Conservation (phyloP, 768 basidiomycete genomes). For the Termitomyces eurrhizus region DNA sequence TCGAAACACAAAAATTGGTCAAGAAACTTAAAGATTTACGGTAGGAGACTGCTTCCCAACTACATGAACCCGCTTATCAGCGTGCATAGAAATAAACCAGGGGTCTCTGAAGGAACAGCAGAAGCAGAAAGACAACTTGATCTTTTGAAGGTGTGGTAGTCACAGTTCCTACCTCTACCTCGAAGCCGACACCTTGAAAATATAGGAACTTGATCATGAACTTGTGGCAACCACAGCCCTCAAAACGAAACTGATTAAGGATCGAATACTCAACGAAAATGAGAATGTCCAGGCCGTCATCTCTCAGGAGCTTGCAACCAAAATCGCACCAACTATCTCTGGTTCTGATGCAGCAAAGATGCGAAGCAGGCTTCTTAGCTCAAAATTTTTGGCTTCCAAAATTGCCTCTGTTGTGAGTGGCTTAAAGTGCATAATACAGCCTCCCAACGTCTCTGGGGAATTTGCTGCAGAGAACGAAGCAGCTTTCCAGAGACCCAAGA, state of each 20-base stretch:
- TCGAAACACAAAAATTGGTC: constrained; percentile 79
- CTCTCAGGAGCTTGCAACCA: constrained; percentile 36
- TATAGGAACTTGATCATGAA: constrained; percentile 56
- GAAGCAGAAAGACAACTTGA: constrained; percentile 60
- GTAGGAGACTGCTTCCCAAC: constrained; percentile 30
- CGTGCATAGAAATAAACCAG: constrained; percentile 29
- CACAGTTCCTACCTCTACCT: constrained; percentile 1
- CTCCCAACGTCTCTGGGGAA: constrained; percentile 10
- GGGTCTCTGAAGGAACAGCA: constrained; percentile 32
- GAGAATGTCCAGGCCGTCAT: constrained; percentile 43
- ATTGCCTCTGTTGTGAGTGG: constrained; percentile 48
- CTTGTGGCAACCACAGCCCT: constrained; percentile 63
- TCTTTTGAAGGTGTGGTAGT: constrained; percentile 55
- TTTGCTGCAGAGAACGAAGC: constrained; percentile 10
- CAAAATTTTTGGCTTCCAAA: constrained; percentile 64
- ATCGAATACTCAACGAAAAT: constrained; percentile 51
- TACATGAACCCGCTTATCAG: not conserved
- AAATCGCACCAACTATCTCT: constrained; percentile 29
- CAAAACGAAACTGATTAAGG: constrained; percentile 69
- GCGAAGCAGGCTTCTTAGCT: constrained; percentile 71
- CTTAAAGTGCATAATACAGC: constrained; percentile 40
- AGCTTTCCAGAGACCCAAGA: constrained; percentile 17
- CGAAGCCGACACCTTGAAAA: constrained; percentile 1
- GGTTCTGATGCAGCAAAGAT: constrained; percentile 54
- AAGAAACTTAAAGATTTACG: constrained; percentile 73